These are phyloP conservation scores for Gleditsia sinensis DNA, from an alignment of 306 rosid species.

Conservation along the genomic window DNA sequence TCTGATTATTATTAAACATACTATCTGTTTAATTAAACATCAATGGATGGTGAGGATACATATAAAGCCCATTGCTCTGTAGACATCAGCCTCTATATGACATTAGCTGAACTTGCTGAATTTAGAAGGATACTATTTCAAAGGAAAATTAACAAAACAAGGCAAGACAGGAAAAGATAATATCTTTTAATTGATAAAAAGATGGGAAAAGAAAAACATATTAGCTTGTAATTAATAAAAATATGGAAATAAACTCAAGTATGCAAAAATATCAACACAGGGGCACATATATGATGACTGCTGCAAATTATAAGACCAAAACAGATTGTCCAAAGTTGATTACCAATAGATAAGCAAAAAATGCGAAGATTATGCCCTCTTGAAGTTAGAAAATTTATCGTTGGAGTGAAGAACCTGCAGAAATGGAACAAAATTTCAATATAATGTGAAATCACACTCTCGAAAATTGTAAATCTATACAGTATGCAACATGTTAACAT, in stretches of 20 bases:
- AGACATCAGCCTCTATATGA: not conserved
- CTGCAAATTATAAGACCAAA: constrained; percentile 22
- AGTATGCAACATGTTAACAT: not conserved
- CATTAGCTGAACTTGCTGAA: constrained; percentile 12
- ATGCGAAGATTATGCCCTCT: constrained; percentile 75
- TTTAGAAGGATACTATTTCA: constrained; percentile 10
- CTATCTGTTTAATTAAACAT: constrained; percentile 19
- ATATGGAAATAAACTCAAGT: not conserved
- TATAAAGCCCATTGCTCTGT: not conserved
- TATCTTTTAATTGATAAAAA: not conserved
- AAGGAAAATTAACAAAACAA: constrained; percentile 15
- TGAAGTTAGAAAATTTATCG: constrained; percentile 71
- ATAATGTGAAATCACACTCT: constrained; percentile 18
- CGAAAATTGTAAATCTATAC: not conserved
- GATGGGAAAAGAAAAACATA: not conserved
- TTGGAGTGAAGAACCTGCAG: constrained; percentile 92
- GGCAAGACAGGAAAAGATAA: not conserved
- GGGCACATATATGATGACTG: not conserved
- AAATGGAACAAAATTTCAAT: constrained; percentile 34
- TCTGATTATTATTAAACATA: not conserved
- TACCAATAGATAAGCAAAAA: constrained; percentile 85
- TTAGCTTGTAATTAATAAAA: not conserved
- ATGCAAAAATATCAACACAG: constrained; percentile 16
- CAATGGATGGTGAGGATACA: constrained; percentile 9
- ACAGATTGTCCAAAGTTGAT: constrained; percentile 31